These are phyloP conservation scores for Fusarium denticulatum DNA, from an alignment of 2,329 filamentous ascomycete species.

Conservation along the genomic window DNA sequence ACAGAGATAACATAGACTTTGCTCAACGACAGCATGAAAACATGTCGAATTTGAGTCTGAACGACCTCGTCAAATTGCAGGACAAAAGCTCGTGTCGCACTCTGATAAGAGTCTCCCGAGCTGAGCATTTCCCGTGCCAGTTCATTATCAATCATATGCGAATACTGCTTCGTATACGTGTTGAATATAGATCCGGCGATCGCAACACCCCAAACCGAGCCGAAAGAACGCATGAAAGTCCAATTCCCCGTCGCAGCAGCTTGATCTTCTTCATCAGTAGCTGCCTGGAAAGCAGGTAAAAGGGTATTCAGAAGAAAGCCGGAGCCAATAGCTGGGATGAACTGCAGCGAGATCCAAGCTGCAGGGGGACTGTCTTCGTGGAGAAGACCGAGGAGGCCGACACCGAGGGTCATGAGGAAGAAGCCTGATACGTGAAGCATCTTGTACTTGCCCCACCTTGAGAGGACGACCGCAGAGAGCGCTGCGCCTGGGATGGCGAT, in stretches of 20 bases:
- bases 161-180: slow-evolving; percentile 36
- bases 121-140: slow-evolving; percentile 24
- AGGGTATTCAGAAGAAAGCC: slow-evolving; percentile 56
- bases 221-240: slow-evolving; percentile 57
- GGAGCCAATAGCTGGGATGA: slow-evolving; percentile 52
- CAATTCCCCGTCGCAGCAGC: slow-evolving; percentile 51
- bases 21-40: slow-evolving; percentile 39
- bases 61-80: slow-evolving; percentile 28
- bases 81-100: slow-evolving; percentile 41
- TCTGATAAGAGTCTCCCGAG: slow-evolving; percentile 43
- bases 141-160: slow-evolving; percentile 34
- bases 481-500: slow-evolving; percentile 44
- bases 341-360: slow-evolving; percentile 53
- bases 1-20: slow-evolving; percentile 39
- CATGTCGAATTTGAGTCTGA: slow-evolving; percentile 36
- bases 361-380: slow-evolving; percentile 44
- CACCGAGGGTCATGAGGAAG: slow-evolving; percentile 51
- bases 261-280: slow-evolving; percentile 48
- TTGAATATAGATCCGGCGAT: slow-evolving; percentile 57
- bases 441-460: slow-evolving; percentile 48
- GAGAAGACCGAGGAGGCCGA: slow-evolving; percentile 55
- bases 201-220: slow-evolving; percentile 56
- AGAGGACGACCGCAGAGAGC: slow-evolving; percentile 44
- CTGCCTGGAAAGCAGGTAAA: slow-evolving; percentile 55
- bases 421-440: slow-evolving; percentile 50